A percentile compares a stretch with the other conserved stretches of the same genome.
Conservation (phyloP, 2,329 filamentous ascomycete species). For the Fusarium luffae region DNA sequence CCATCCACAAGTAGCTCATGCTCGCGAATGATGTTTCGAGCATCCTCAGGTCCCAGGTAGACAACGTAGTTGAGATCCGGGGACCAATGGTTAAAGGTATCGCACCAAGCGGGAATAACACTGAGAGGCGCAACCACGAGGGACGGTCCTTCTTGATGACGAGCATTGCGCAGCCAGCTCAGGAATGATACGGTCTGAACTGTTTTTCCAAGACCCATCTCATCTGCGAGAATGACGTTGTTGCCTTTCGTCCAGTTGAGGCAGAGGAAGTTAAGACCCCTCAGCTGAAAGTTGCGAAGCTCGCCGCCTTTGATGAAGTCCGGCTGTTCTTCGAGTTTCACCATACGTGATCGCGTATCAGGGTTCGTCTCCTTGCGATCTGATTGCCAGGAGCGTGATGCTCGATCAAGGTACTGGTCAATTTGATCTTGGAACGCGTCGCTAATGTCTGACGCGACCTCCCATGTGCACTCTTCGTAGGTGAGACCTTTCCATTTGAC, state of each 20-base stretch:
- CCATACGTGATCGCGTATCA: conserved; percentile 78
- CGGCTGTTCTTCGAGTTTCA: conserved; percentile 81
- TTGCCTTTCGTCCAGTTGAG: conserved; percentile 95
- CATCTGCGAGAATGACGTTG: conserved; percentile 97
- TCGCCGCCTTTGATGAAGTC: conserved; percentile 86
- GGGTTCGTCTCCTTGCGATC: conserved; percentile 80
- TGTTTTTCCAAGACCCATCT: conserved; percentile 98
- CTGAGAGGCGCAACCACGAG: conserved; percentile 97
- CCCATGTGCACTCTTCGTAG: conserved; percentile 97
- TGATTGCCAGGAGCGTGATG: conserved; percentile 82
- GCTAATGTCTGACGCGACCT: conserved; percentile 78
- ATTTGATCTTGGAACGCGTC: conserved; percentile 87
- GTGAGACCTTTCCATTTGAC: conserved; percentile 97
- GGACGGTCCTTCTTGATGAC: conserved; percentile 92
- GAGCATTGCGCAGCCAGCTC: conserved; percentile 93
- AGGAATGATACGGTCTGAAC: conserved; percentile 97
- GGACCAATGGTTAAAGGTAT: conserved; percentile 96
- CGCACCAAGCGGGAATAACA: conserved; percentile 97
- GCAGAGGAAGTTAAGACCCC: conserved; percentile 92
- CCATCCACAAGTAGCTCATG: conserved; percentile 89
- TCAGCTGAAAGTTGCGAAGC: conserved; percentile 91
- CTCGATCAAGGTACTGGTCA: conserved; percentile 88
- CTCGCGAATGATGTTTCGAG: conserved; percentile 87
- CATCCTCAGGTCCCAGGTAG: conserved; percentile 89
- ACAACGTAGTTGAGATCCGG: conserved; percentile 97